These are phyloP conservation scores for Ramaria rubella DNA, from an alignment of 768 basidiomycete species.

Conservation along the genomic window DNA sequence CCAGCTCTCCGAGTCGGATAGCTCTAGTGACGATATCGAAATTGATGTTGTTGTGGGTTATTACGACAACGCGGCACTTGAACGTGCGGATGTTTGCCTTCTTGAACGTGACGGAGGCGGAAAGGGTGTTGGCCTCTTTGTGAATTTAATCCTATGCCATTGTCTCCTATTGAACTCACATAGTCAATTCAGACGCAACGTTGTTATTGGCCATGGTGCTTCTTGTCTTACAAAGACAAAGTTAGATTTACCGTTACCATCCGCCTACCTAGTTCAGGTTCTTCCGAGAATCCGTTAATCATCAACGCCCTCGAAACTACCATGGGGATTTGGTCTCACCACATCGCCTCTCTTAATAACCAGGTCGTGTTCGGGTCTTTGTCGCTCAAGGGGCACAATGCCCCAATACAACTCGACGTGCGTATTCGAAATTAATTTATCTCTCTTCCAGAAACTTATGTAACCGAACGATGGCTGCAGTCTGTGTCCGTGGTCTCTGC, in stretches of 20 bases:
- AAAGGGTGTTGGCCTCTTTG: conserved; percentile 31
- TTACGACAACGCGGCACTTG: conserved; percentile 15
- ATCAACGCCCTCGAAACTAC: conserved; percentile 41
- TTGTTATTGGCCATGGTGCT: background rate
- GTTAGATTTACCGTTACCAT: conserved; percentile 34
- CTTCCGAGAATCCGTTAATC: conserved; percentile 17
- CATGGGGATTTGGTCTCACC: conserved; percentile 34
- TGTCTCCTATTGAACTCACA: background rate
- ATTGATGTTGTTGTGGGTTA: conserved; percentile 30
- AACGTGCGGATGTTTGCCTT: conserved; percentile 24
- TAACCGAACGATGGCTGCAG: conserved; percentile 32
- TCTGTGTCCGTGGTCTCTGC: conserved; percentile 24
- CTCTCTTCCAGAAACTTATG: background rate
- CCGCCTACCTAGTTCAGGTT: conserved; percentile 27
- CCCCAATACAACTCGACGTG: background rate
- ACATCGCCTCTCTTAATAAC: conserved; percentile 28
- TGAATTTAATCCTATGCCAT: conserved; percentile 10
- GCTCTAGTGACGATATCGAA: conserved; percentile 21
- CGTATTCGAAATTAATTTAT: background rate
- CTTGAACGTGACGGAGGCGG: conserved; percentile 20
- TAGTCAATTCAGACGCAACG: background rate
- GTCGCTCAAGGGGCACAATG: conserved; percentile 29
- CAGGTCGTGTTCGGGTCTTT: conserved; percentile 32
- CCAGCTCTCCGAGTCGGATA: conserved; percentile 24
- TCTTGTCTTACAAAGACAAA: too few species aligned